These are phyloP conservation scores for Neurospora sp. DNA, from an alignment of 495 filamentous ascomycete species.

Conservation along the genomic window DNA sequence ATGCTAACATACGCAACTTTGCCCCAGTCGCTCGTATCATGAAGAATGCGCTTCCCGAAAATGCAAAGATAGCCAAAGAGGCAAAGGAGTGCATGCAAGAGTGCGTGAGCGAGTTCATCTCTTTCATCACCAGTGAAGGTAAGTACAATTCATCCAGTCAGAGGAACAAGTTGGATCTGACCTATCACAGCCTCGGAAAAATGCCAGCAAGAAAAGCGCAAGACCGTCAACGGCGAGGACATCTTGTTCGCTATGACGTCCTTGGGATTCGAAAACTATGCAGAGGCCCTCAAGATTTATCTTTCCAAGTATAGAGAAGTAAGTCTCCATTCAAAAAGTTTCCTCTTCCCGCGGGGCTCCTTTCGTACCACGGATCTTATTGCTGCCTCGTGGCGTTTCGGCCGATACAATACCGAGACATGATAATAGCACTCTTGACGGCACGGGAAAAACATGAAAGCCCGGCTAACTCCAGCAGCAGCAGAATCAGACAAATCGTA, in stretches of 20 bases:
- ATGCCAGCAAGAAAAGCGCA: slow-evolving; percentile 97
- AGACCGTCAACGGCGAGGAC: slow-evolving; percentile 97
- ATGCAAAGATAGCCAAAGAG: slow-evolving; percentile 98
- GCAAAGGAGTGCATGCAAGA: slow-evolving; percentile 99
- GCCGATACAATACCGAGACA: not conserved
- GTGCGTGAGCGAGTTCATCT: slow-evolving; percentile 99
- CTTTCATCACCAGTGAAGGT: slow-evolving; percentile 99
- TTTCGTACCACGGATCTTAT: not conserved
- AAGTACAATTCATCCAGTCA: slow-evolving; percentile 4
- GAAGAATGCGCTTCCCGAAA: slow-evolving; percentile 93
- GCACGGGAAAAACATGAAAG: not conserved
- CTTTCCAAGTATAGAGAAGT: slow-evolving; percentile 96
- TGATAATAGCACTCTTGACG: not conserved
- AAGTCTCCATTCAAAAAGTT: slow-evolving; percentile 34
- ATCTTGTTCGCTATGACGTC: slow-evolving; percentile 99
- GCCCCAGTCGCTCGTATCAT: slow-evolving; percentile 97
- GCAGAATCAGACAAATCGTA: slow-evolving; percentile 67
- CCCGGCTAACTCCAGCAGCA: slow-evolving; percentile 26
- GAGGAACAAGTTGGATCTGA: slow-evolving; percentile 7
- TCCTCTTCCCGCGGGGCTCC: not conserved
- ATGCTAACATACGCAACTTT: slow-evolving; percentile 86
- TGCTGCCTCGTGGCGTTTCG: not conserved
- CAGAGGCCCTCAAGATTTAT: slow-evolving; percentile 96
- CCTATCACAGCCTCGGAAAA: slow-evolving; percentile 80
- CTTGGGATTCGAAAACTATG: slow-evolving; percentile 96